These are phyloP conservation scores for Mucor indicus DNA, from an alignment of 371 early-diverging fungal genomes.

Conservation along the genomic window DNA sequence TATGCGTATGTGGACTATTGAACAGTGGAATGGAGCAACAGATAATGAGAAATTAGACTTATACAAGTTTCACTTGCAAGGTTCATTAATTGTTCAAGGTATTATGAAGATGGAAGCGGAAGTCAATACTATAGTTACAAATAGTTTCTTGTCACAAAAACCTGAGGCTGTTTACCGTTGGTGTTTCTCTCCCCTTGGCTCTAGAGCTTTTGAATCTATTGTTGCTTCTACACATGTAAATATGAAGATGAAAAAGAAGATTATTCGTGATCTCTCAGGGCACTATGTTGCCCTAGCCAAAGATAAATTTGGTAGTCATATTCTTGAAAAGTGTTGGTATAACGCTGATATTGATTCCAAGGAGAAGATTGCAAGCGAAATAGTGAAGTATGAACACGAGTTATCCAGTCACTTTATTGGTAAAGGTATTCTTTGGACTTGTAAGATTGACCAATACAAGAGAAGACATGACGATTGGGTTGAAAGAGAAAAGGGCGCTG, in stretches of 20 bases:
- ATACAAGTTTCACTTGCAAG: constrained; percentile 65
- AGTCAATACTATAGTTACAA: constrained; percentile 53
- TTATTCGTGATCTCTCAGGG: constrained; percentile 56
- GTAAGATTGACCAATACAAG: constrained; percentile 75
- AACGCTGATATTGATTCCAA: constrained; percentile 73
- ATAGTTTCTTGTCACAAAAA: constrained; percentile 62
- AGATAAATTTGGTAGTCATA: constrained; percentile 78
- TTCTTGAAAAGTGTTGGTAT: constrained; percentile 79
- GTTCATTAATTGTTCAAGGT: constrained; percentile 69
- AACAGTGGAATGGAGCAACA: constrained; percentile 35
- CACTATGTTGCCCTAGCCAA: constrained; percentile 59
- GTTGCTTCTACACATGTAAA: constrained; percentile 54
- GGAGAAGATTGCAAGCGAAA: constrained; percentile 65
- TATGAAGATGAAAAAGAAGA: constrained; percentile 62
- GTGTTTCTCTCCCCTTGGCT: constrained; percentile 69
- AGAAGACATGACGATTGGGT: constrained; percentile 73
- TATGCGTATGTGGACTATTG: constrained; percentile 58
- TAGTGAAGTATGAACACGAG: constrained; percentile 53
- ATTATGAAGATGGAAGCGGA: constrained; percentile 65
- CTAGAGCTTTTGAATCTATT: constrained; percentile 73
- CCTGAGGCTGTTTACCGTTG: constrained; percentile 52
- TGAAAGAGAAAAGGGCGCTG: constrained; percentile 66
- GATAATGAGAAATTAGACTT: constrained; percentile 37
- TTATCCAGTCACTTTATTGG: constrained; percentile 68
- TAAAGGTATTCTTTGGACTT: constrained; percentile 75